A percentile compares a stretch with the other conserved stretches of the same genome.
These are phyloP conservation scores for Ophiosphaerella herpotricha DNA, from an alignment of 2,329 filamentous ascomycete genomes.

Conservation along the genomic window DNA sequence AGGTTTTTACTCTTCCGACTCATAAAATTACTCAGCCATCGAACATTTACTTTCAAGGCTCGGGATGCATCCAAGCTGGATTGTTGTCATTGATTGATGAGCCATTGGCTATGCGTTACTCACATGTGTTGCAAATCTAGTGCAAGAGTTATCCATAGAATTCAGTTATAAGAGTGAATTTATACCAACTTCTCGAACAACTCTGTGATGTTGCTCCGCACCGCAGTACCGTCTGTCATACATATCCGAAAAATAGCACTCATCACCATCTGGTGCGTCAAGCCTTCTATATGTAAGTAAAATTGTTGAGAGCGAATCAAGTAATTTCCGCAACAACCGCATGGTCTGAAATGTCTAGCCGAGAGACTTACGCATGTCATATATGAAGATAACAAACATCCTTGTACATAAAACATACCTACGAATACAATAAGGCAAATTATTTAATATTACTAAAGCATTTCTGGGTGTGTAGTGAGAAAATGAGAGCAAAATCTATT, in stretches of 20 bases:
- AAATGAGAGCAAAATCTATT: no score
- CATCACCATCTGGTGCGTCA: constrained; percentile 7
- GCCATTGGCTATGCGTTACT: background rate
- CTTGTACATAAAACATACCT: no score
- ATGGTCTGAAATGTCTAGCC: constrained; percentile 6
- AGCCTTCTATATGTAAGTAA: constrained; percentile 6
- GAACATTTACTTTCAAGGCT: constrained; percentile 8
- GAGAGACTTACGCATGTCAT: constrained; percentile 1
- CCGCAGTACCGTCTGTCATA: background rate
- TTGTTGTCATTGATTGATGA: background rate
- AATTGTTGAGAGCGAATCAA: constrained; percentile 4
- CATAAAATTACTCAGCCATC: background rate
- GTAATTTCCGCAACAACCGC: constrained; percentile 8
- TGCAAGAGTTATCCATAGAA: constrained; percentile 9
- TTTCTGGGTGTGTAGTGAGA: no score
- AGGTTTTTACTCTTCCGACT: no score
- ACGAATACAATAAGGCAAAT: no score
- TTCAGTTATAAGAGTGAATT: constrained; percentile 1
- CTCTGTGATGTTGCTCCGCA: constrained; percentile 5
- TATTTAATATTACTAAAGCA: no score
- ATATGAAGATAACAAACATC: no score
- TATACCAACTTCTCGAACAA: constrained; percentile 13
- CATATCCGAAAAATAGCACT: constrained; percentile 16
- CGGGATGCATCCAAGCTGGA: constrained; percentile 7
- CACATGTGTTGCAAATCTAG: constrained; percentile 10